Conservation (phyloP, 441 rosid species). For the Geranium incanum region DNA sequence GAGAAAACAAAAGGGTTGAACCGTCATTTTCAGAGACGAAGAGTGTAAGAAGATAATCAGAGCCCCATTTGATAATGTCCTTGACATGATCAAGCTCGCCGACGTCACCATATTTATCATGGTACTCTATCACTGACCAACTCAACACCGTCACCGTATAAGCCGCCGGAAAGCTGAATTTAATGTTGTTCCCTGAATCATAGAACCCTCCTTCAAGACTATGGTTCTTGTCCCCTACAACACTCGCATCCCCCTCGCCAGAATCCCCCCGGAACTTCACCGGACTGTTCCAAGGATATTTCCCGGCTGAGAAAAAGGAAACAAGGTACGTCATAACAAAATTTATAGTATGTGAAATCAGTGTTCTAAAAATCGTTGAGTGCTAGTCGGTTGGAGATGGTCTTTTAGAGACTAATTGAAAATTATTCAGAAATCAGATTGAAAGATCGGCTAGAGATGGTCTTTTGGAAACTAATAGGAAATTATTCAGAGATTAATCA, state of each 20-base stretch:
- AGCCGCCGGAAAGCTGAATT: slow-evolving; percentile 57
- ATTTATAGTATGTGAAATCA: too few species aligned
- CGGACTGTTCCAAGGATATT: slow-evolving; percentile 37
- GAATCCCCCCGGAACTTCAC: slow-evolving; percentile 49
- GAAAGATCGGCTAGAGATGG: too few species aligned
- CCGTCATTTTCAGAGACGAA: slow-evolving; percentile 29
- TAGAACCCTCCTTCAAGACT: slow-evolving; percentile 50
- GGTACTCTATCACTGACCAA: slow-evolving; percentile 58
- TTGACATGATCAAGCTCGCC: slow-evolving; percentile 52
- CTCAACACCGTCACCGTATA: slow-evolving; percentile 50
- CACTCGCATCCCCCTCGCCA: slow-evolving; percentile 40
- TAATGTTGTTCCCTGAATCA: slow-evolving; percentile 57
- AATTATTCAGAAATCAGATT: too few species aligned
- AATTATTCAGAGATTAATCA: too few species aligned
- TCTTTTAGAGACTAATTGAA: too few species aligned
- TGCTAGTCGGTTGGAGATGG: too few species aligned
- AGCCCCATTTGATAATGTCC: slow-evolving; percentile 22
- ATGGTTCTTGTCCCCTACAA: background rate
- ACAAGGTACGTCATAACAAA: background rate
- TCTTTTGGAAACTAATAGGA: too few species aligned
- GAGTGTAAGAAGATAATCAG: slow-evolving; percentile 50
- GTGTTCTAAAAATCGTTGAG: too few species aligned
- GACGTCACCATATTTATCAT: slow-evolving; percentile 41
- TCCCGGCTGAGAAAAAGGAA: slow-evolving; percentile 38
- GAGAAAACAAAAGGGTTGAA: slow-evolving; percentile 38